A percentile compares a stretch with the other conserved stretches of the same genome.
phyloP scores from a whole-genome alignment of 371 early-diverging fungal species.

The Polyrhizophydium stewartii region DNA sequence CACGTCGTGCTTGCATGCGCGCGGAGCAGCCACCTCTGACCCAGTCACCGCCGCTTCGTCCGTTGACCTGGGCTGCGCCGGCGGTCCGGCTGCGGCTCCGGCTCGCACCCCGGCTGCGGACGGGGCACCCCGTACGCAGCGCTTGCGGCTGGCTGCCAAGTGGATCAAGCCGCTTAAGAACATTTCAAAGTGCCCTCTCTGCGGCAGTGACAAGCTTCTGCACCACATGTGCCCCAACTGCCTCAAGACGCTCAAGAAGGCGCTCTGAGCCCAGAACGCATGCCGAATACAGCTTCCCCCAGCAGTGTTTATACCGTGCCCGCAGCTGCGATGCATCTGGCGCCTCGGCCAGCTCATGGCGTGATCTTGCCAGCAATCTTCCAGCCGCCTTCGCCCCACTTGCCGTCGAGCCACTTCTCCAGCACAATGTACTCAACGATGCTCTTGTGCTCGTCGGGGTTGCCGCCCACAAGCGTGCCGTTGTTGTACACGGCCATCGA shows the following conservation, averaged over 20 bases:
- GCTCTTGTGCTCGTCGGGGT: constrained; percentile 10
- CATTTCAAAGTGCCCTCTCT: constrained; percentile 5
- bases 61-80: too few relatives aligned
- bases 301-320: too few relatives aligned
- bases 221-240: constrained; percentile 11
- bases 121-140: too few relatives aligned
- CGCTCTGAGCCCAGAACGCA: not conserved
- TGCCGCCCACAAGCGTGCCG: constrained; percentile 13
- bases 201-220: constrained; percentile 7
- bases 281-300: too few relatives aligned
- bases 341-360: too few relatives aligned
- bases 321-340: too few relatives aligned
- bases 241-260: not conserved
- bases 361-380: constrained; percentile 16
- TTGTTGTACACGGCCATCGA: constrained; percentile 13
- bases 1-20: too few relatives aligned
- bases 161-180: constrained; percentile 9
- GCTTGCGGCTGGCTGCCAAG: constrained; percentile 3
- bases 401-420: constrained; percentile 14
- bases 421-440: constrained; percentile 22
- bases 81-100: not conserved
- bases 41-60: too few relatives aligned
- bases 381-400: constrained; percentile 7
- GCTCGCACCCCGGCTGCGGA: too few relatives aligned
- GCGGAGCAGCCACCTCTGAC: too few relatives aligned